A percentile compares a stretch with the other conserved stretches of the same genome.
These are phyloP conservation scores for Geotrichum australiense DNA, from an alignment of 1,139 yeast species.

Conservation along the genomic window DNA sequence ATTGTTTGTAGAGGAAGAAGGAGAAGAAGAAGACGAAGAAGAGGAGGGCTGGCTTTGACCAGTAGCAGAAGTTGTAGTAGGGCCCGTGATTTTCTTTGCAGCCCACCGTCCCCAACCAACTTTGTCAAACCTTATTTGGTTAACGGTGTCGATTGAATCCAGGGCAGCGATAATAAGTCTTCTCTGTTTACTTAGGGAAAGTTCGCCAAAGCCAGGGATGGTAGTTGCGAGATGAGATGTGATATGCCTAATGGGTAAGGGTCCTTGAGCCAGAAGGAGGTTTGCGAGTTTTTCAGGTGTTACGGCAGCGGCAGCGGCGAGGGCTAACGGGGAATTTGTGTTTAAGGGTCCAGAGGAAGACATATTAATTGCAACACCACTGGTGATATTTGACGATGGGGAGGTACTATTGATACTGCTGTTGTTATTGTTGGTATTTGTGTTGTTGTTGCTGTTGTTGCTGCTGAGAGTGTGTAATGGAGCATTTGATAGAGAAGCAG, in stretches of 20 bases:
- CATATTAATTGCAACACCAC: neutral
- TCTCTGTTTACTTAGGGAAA: conserved; percentile 83
- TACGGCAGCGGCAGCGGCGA: conserved; percentile 81
- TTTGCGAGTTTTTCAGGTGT: conserved; percentile 74
- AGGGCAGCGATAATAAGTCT: conserved; percentile 84
- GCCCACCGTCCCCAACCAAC: conserved; percentile 99
- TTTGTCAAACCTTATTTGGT: conserved; percentile 69
- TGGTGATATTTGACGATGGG: neutral
- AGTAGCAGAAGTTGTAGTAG: neutral
- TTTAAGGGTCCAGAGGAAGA: conserved; percentile 36
- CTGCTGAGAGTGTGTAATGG: neutral
- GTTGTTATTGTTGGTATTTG: neutral
- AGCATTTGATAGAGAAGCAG: neutral
- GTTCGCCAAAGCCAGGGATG: conserved; percentile 70
- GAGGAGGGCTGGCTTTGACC: neutral
- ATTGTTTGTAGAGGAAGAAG: neutral
- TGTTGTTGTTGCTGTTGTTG: neutral
- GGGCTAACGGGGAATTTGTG: conserved; percentile 81
- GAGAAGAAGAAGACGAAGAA: neutral
- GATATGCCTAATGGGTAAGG: conserved; percentile 83
- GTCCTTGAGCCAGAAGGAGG: conserved; percentile 67
- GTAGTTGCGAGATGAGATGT: conserved; percentile 71
- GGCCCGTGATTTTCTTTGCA: conserved; percentile 47
- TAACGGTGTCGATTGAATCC: conserved; percentile 59
- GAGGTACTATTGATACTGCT: neutral